phyloP scores from a whole-genome alignment of 495 filamentous ascomycete genomes.

The Penicillium alfredii region DNA sequence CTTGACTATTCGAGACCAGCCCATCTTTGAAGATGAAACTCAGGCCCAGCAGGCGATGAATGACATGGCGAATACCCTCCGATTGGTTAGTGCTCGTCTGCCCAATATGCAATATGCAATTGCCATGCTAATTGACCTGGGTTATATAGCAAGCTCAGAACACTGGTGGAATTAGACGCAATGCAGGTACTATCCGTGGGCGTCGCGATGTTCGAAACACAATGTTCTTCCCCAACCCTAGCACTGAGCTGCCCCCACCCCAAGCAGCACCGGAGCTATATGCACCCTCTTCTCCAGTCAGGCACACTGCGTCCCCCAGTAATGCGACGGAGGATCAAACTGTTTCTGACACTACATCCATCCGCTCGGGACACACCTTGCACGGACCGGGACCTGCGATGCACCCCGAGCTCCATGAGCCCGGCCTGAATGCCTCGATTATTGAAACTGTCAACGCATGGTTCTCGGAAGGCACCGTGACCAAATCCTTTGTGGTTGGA shows the following conservation, averaged over 20 bases:
- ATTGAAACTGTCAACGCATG: slow-evolving; percentile 85
- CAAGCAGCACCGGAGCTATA: slow-evolving; percentile 12
- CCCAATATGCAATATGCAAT: too few relatives aligned
- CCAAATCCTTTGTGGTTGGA: slow-evolving; percentile 70
- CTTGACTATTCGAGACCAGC: slow-evolving; percentile 85
- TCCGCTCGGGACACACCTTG: slow-evolving; percentile 79
- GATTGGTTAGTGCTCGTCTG: slow-evolving; percentile 56
- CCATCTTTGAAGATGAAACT: slow-evolving; percentile 85
- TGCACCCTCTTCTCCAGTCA: slow-evolving; percentile 34
- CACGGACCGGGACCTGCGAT: slow-evolving; percentile 55
- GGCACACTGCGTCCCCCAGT: slow-evolving; percentile 41
- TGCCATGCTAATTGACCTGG: slow-evolving; percentile 8
- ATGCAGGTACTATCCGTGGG: slow-evolving; percentile 74
- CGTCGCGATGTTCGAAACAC: slow-evolving; percentile 89
- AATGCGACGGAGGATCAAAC: slow-evolving; percentile 48
- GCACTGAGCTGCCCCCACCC: slow-evolving; percentile 12
- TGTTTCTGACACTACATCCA: slow-evolving; percentile 84
- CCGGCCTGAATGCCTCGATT: slow-evolving; percentile 83
- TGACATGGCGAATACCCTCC: slow-evolving; percentile 82
- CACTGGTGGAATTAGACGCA: slow-evolving; percentile 54
- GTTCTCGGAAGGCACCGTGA: slow-evolving; percentile 68
- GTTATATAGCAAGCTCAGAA: slow-evolving; percentile 47
- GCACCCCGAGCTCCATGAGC: slow-evolving; percentile 76
- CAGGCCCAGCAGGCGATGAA: slow-evolving; percentile 85
- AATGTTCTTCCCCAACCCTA: slow-evolving; percentile 60